These are phyloP conservation scores for Sungouiozyma ichnusensis DNA, from an alignment of 805 yeast species.

Conservation along the genomic window DNA sequence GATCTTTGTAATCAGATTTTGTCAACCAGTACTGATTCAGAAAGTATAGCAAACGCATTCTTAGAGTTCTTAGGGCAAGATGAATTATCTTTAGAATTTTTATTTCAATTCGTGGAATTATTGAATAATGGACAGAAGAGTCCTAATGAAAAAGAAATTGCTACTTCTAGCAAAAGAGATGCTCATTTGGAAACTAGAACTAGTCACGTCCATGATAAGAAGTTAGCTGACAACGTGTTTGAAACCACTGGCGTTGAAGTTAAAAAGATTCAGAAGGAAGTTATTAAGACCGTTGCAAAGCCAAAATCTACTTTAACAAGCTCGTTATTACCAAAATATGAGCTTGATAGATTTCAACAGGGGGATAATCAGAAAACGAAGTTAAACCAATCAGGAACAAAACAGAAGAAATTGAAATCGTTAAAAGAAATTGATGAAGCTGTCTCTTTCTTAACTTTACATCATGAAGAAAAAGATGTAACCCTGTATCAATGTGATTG, in stretches of 20 bases:
- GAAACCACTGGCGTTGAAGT: no score
- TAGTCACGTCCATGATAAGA: no score
- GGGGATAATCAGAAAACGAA: constrained; percentile 2
- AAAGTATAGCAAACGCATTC: constrained; percentile 22
- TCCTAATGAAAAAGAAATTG: no score
- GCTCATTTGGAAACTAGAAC: no score
- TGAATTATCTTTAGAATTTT: constrained; percentile 24
- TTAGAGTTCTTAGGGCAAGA: constrained; percentile 26
- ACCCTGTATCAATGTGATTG: constrained; percentile 51
- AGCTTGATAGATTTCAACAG: not conserved
- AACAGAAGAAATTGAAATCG: constrained; percentile 39
- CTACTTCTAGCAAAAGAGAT: no score
- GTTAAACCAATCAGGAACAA: constrained; percentile 8
- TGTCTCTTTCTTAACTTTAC: constrained; percentile 41
- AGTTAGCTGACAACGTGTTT: no score
- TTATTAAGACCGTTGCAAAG: not conserved
- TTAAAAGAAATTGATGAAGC: constrained; percentile 59
- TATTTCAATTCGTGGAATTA: constrained; percentile 21
- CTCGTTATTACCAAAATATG: not conserved
- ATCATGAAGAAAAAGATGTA: constrained; percentile 13
- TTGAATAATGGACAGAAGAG: constrained; percentile 2
- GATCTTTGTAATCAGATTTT: constrained; percentile 22
- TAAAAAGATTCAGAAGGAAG: no score
- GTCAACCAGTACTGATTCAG: constrained; percentile 11
- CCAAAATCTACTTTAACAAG: not conserved